Conservation (phyloP, 257 asterid species). For the Solanum habrochaites region DNA sequence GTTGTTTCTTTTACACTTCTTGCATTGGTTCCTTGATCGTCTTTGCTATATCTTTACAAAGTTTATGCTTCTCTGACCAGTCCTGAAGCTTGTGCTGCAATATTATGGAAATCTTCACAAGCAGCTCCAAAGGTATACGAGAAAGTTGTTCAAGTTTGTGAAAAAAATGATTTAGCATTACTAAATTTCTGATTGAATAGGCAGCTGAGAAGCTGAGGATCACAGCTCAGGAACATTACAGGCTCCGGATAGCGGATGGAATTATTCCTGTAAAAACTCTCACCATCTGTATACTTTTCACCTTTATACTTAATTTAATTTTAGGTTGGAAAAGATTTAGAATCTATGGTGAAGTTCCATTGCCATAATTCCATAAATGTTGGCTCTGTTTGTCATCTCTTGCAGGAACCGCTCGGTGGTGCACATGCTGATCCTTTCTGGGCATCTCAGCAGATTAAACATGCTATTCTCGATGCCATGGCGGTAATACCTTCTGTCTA, state of each 20-base stretch:
- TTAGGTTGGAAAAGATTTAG: not conserved
- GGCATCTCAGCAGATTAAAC: constrained; percentile 89
- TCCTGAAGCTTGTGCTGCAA: constrained; percentile 98
- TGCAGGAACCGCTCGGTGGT: constrained; percentile 97
- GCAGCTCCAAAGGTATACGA: constrained; percentile 67
- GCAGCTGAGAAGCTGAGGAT: constrained; percentile 90
- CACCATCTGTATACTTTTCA: not conserved
- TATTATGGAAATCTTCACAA: constrained; percentile 75
- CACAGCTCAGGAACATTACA: constrained; percentile 63
- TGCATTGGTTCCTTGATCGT: not conserved
- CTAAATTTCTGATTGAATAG: constrained; percentile 32
- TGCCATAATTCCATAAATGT: not conserved
- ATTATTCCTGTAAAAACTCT: constrained; percentile 58
- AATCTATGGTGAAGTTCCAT: not conserved
- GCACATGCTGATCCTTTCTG: constrained; percentile 90
- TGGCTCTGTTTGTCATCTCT: not conserved
- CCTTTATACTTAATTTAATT: not conserved
- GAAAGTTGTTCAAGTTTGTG: not conserved
- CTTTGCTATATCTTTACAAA: not conserved
- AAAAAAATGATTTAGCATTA: constrained; percentile 9
- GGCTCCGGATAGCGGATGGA: constrained; percentile 55
- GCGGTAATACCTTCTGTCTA: constrained; percentile 32
- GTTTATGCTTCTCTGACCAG: constrained; percentile 21
- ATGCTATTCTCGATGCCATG: constrained; percentile 67
- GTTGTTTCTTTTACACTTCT: not conserved